phyloP scores from a whole-genome alignment of 2,329 filamentous ascomycete species.

The Colletotrichum noveboracense region DNA sequence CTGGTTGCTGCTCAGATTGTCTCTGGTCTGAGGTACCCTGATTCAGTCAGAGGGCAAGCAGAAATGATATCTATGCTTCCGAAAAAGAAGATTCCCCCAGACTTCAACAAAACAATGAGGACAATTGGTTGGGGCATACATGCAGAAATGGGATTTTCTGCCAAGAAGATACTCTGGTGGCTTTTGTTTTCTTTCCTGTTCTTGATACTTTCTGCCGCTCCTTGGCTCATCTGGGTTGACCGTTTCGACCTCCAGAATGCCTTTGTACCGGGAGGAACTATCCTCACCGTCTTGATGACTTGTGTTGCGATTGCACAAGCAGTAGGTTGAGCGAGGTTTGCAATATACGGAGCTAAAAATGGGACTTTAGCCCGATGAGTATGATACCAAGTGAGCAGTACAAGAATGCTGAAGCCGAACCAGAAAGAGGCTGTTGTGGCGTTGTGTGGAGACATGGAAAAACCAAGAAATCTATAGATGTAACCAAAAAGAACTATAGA shows the following conservation, averaged over 20 bases:
- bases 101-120: background rate
- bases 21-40: fast-evolving
- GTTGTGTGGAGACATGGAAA: too few species aligned
- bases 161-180: background rate
- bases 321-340: too few species aligned
- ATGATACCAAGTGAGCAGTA: too few species aligned
- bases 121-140: background rate
- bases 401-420: too few species aligned
- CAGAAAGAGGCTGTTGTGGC: too few species aligned
- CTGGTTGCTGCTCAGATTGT: fast-evolving
- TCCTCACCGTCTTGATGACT: too few species aligned
- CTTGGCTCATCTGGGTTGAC: background rate
- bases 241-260: background rate
- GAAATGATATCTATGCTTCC: fast-evolving
- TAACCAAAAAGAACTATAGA: too few species aligned
- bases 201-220: fast-evolving
- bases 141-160: background rate
- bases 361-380: too few species aligned
- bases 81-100: fast-evolving
- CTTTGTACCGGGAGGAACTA: background rate
- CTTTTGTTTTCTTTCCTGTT: fast-evolving
- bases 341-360: too few species aligned
- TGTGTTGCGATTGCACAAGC: too few species aligned
- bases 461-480: too few species aligned
- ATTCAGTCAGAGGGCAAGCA: fast-evolving